Percentiles rank a stretch among this genome's conserved stretches.
Evolutionary conservation across 345 rosid genomes (phyloP).

Genomic region (Eucalyptus microcorys): DNA sequence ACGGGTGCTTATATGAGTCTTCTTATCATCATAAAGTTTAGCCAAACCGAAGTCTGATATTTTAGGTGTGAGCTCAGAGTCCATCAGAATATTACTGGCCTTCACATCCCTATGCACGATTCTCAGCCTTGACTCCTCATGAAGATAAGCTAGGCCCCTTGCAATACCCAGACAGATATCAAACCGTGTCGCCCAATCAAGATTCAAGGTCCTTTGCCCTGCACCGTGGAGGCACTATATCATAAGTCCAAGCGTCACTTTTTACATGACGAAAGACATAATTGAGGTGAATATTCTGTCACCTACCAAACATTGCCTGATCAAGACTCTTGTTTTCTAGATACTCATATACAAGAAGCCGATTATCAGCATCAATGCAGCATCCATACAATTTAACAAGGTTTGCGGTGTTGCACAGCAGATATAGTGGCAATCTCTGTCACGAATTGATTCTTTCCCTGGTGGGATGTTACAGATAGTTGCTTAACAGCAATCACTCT

Average conservation of each 20-base stretch:
- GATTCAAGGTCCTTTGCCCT: constrained; percentile 20
- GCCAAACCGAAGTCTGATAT: constrained; percentile 57
- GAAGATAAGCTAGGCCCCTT: constrained; percentile 50
- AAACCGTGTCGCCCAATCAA: constrained; percentile 24
- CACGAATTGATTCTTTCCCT: constrained; percentile 60
- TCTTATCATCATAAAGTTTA: constrained; percentile 41
- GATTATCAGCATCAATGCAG: constrained; percentile 44
- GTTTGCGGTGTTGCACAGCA: constrained; percentile 48
- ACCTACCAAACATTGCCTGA: constrained; percentile 52
- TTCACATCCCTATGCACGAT: constrained; percentile 51
- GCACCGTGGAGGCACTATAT: neutral
- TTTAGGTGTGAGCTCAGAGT: constrained; percentile 33
- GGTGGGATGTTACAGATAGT: constrained; percentile 46
- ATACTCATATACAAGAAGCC: constrained; percentile 61
- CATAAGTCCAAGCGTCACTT: neutral
- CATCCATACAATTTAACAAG: constrained; percentile 62
- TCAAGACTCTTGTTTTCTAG: constrained; percentile 68
- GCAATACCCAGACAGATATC: constrained; percentile 40
- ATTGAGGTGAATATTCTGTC: neutral
- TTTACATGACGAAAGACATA: neutral
- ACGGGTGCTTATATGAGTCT: constrained; percentile 48
- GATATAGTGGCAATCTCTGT: constrained; percentile 70
- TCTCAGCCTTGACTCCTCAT: constrained; percentile 42
- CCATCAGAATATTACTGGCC: constrained; percentile 36
- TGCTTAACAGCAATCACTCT: constrained; percentile 61